Evolutionary conservation across 2,329 filamentous ascomycete species (phyloP).

Genomic region (Neoarthrinium moseri): DNA sequence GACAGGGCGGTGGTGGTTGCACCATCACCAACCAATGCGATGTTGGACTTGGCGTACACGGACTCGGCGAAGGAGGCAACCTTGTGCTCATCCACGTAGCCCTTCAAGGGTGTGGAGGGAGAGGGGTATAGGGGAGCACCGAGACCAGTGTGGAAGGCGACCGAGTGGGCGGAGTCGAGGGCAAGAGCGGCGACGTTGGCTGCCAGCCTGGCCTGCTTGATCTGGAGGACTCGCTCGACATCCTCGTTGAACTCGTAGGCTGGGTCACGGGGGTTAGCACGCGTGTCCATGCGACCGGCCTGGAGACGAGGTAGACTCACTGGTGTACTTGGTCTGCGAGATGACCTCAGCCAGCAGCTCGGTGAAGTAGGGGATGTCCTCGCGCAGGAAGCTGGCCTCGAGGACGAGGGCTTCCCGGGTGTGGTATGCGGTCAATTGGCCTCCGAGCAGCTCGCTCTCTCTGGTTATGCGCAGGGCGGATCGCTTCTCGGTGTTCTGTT

Average conservation of each 20-base stretch:
- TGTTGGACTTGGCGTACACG: conserved; percentile 86
- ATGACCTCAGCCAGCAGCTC: conserved; percentile 93
- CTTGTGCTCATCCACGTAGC: conserved; percentile 76
- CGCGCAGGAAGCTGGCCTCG: conserved; percentile 90
- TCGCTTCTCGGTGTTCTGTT: conserved; percentile 79
- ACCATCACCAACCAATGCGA: conserved; percentile 89
- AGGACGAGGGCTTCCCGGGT: conserved; percentile 91
- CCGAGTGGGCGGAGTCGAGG: conserved; percentile 74
- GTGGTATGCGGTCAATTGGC: conserved; percentile 83
- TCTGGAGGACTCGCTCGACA: conserved; percentile 71
- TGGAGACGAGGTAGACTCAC: conserved; percentile 51
- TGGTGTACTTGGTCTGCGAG: conserved; percentile 80
- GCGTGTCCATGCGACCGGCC: conserved; percentile 12
- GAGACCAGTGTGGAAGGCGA: conserved; percentile 69
- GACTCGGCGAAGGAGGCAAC: conserved; percentile 74
- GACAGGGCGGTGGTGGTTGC: conserved; percentile 71
- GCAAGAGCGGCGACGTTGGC: conserved; percentile 66
- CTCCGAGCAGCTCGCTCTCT: conserved; percentile 93
- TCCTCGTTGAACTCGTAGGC: conserved; percentile 91
- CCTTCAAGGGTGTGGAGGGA: conserved; percentile 67
- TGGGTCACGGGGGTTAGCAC: conserved; percentile 36
- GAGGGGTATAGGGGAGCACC: conserved; percentile 75
- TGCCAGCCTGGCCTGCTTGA: conserved; percentile 73
- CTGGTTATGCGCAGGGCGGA: conserved; percentile 90
- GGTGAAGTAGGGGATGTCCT: conserved; percentile 95